These are phyloP conservation scores for Remersonia thermophila DNA, from an alignment of 2,329 filamentous ascomycete species.

Conservation along the genomic window DNA sequence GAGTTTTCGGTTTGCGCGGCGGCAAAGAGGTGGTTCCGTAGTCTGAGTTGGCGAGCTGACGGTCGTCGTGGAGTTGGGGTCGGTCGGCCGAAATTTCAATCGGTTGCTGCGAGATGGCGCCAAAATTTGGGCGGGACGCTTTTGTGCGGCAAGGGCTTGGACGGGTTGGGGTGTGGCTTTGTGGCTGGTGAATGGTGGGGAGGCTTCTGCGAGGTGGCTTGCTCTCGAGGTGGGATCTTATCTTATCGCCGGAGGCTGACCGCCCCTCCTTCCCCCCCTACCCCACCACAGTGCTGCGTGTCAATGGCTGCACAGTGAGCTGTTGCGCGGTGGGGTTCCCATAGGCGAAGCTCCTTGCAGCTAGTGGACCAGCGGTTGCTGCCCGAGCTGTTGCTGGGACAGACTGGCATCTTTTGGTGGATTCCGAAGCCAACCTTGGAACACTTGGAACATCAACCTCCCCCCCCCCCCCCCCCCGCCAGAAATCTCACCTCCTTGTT, in stretches of 20 bases:
- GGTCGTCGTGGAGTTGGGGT: slow-evolving; percentile 10
- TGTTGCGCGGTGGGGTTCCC: too few species aligned
- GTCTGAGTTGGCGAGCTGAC: slow-evolving; percentile 10
- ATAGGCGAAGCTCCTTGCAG: too few species aligned
- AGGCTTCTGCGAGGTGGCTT: too few species aligned
- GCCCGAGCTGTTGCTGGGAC: background rate
- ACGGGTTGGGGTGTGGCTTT: slow-evolving; percentile 9
- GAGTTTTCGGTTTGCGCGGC: slow-evolving; percentile 7
- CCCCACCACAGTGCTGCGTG: too few species aligned
- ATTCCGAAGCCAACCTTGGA: background rate
- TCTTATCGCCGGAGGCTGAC: too few species aligned
- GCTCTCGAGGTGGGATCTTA: background rate
- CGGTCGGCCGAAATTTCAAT: slow-evolving; percentile 15
- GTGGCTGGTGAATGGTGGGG: background rate
- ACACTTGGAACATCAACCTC: too few species aligned
- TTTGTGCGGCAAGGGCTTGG: slow-evolving; percentile 16
- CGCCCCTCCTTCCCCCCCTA: too few species aligned
- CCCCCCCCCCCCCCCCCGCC: too few species aligned
- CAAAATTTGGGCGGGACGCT: slow-evolving; percentile 13
- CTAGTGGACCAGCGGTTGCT: too few species aligned
- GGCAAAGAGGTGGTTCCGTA: slow-evolving; percentile 7
- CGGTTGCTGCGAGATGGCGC: slow-evolving; percentile 6
- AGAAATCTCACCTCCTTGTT: background rate
- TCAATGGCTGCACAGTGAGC: too few species aligned
- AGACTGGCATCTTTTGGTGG: background rate